Evolutionary conservation across 2,329 filamentous ascomycete genomes (phyloP), one percentile per base, ranked within the genome.

Genomic region (Mycocentrospora acerina): DNA sequence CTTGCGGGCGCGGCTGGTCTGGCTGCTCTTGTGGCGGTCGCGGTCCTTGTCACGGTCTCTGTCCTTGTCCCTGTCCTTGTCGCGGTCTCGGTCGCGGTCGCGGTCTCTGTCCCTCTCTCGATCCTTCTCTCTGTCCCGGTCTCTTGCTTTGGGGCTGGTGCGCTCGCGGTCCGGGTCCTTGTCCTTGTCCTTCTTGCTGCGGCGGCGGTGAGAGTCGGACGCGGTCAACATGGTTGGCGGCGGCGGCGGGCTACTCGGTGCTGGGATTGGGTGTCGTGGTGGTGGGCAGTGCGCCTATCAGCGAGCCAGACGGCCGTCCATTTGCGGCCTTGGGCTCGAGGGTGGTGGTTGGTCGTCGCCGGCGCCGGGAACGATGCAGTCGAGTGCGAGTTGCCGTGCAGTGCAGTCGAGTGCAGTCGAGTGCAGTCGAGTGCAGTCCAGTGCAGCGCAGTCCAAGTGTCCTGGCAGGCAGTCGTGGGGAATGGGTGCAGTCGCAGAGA

Each of bases 141-240:
- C 11, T 6, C 11, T 27, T 5, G 25, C n/a, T 11, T 34, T 11
- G 7, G 24, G 32, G 32, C 32, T 34, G 24, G n/a, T 28, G 29
- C 29, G 35, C 17, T 29, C 22, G 16, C 17, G 32, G 17, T 39
- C 37, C 1, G 25, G 5, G 19, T 41, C 38, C 1, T 12, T 9
- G 27, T 42, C 40, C 24, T 37, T 34, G 32, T 64, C 64, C 46
- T 67, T 69, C 39, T 60, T 66, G 19, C n/a, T n/a, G 48, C 65
- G 65, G 43, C 67, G 68, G 36, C 65, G 61, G 41, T 59, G 57
- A 33, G 55, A 42, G 47, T 67, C 62, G 29, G 61, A 62, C 31
- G 59, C 55, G 52, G 50, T 54, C 51, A 57, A 45, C 55, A 62
- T 66, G 32, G 41, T 47, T 35, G 44, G 33, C 37, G 19, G 19